A percentile compares a stretch with the other conserved stretches of the same genome.
These are phyloP conservation scores for Malania oleifera DNA, from an alignment of 164 flowering plant species.

Conservation along the genomic window DNA sequence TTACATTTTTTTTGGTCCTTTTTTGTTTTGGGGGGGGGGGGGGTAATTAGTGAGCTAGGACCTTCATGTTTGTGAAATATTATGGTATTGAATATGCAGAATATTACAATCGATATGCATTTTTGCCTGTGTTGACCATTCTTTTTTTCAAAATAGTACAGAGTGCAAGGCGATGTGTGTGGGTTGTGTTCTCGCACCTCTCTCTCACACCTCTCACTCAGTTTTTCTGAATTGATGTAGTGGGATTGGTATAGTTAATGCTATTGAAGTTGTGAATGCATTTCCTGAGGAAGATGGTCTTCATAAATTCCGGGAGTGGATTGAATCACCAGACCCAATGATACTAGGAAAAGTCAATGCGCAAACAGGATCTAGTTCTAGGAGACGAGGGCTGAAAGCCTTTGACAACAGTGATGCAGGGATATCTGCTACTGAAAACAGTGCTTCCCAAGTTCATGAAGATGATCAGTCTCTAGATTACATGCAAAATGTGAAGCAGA, in stretches of 20 bases:
- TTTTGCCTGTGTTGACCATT: no score
- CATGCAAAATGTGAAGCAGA: slow-evolving; percentile 33
- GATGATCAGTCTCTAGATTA: slow-evolving; percentile 26
- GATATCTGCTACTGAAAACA: slow-evolving; percentile 15
- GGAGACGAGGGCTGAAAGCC: slow-evolving; percentile 41
- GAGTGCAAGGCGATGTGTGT: no score
- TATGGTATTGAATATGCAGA: no score
- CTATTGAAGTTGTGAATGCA: slow-evolving; percentile 91
- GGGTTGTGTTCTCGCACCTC: background rate
- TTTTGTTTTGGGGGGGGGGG: no score
- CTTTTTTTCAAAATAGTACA: no score
- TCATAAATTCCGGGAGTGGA: slow-evolving; percentile 82
- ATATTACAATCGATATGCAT: no score
- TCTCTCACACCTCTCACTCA: background rate
- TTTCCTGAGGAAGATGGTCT: slow-evolving; percentile 95
- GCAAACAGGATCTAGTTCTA: slow-evolving; percentile 30
- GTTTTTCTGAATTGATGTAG: slow-evolving; percentile 24
- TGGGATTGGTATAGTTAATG: slow-evolving; percentile 97
- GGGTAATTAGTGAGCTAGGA: no score
- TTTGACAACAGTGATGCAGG: slow-evolving; percentile 15
- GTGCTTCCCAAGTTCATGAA: slow-evolving; percentile 15
- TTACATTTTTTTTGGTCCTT: background rate
- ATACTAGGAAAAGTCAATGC: slow-evolving; percentile 54
- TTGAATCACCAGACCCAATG: slow-evolving; percentile 94
- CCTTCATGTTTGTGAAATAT: no score